These are phyloP conservation scores for Bothriochloa decipiens DNA, from an alignment of 176 grass and related monocot genomes.

Conservation along the genomic window DNA sequence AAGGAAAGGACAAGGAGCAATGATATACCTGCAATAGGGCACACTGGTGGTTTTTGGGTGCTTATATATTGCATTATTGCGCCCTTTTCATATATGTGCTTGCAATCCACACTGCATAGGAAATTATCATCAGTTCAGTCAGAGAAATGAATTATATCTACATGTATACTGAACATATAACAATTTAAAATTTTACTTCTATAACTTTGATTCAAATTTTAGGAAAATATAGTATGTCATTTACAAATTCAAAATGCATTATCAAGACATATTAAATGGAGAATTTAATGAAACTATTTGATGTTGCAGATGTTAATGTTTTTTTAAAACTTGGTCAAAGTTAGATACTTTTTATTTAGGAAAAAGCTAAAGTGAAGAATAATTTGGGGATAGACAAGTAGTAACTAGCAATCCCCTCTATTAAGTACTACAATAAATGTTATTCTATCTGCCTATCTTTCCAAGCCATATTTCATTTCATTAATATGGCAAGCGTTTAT, in stretches of 20 bases:
- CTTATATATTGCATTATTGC: conserved; percentile 69
- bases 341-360: background rate
- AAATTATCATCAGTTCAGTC: conserved; percentile 19
- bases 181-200: background rate
- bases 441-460: background rate
- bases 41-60: conserved; percentile 48
- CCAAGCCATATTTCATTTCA: background rate
- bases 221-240: background rate
- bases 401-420: background rate
- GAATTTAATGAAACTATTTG: background rate
- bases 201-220: background rate
- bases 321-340: background rate
- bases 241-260: background rate
- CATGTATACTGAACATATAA: background rate
- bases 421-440: background rate
- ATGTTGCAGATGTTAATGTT: background rate
- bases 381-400: background rate
- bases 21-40: conserved; percentile 74
- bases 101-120: conserved; percentile 67
- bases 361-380: background rate
- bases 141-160: background rate
- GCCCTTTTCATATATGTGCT: conserved; percentile 81
- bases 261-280: background rate
- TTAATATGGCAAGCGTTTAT: background rate
- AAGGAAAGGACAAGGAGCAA: background rate